Evolutionary conservation across 306 rosid genomes (phyloP).

Genomic region (Lathyrus aphaca): DNA sequence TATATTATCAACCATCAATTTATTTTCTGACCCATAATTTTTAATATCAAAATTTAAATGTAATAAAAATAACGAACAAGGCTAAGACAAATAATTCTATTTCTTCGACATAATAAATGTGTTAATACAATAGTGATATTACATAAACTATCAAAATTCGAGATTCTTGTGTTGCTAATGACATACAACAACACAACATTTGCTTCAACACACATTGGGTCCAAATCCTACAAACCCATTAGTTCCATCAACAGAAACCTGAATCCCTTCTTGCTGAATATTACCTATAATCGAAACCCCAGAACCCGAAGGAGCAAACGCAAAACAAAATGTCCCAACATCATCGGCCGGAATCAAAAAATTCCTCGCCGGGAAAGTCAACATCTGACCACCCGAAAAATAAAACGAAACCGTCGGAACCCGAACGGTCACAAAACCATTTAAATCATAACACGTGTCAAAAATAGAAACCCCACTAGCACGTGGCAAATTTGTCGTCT

Average conservation of each 20-base stretch:
- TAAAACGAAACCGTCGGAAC: slow-evolving; percentile 88
- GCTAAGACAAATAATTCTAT: background rate
- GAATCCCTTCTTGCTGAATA: slow-evolving; percentile 90
- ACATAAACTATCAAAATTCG: slow-evolving; percentile 30
- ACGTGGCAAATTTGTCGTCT: slow-evolving; percentile 73
- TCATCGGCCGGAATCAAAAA: slow-evolving; percentile 73
- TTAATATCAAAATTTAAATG: no score
- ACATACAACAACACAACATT: background rate
- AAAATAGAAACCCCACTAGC: slow-evolving; percentile 67
- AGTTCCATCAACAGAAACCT: slow-evolving; percentile 75
- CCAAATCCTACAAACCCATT: slow-evolving; percentile 93
- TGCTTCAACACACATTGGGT: slow-evolving; percentile 67
- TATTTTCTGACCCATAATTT: no score
- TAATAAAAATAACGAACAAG: background rate
- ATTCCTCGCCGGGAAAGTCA: slow-evolving; percentile 81
- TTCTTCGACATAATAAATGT: background rate
- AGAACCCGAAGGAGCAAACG: slow-evolving; percentile 63
- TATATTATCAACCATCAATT: no score
- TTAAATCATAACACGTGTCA: slow-evolving; percentile 73
- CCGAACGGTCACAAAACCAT: slow-evolving; percentile 79
- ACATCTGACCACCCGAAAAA: slow-evolving; percentile 71
- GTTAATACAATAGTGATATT: slow-evolving; percentile 1
- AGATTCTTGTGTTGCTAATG: background rate
- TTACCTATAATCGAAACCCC: slow-evolving; percentile 78
- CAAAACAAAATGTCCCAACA: slow-evolving; percentile 79